Base-by-base conservation (phyloP, 257 asterid species). In the Thymus mandschuricus region DNA sequence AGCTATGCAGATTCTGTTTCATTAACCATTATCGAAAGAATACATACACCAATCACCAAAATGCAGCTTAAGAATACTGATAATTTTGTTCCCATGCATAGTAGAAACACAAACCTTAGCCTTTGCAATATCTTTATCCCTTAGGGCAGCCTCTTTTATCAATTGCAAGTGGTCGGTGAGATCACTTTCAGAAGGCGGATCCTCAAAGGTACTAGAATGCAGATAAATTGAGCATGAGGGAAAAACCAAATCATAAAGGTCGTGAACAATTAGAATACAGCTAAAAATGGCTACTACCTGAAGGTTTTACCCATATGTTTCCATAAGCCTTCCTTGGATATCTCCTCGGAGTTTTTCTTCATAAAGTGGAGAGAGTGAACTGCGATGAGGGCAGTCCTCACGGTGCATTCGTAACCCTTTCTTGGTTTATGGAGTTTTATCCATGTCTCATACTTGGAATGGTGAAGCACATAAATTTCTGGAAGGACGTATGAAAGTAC, bases 111-210 rank as follows among this genome's bases (percentile, higher is more conserved):
- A 31, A 76, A 85, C 92, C 96, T 90, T 72, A 49, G 87, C 75
- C 63, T 78, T 79, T 57, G 88, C 76, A 74, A 88, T 74, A 71
- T 82, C 89, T 68, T 75, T 78, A 73, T 85, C 95, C 83, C 86
- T 82, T 64, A 44, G 2, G 30, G 81, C 84, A 73, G 87, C 84
- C 76, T 82, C 87, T 46, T 41, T 69, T 52, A 90, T 76, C 75
- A 81, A 72, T 66, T 76, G 71, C 64, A 90, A 71, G 78, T 90
- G 92, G 71, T 81, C 78, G 60, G 74, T 58, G 4, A 90, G 89
- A 79, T 88, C 92, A 65, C 64, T 81, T 78, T 82, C 85, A 48
- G 79, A 83, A 66, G 92, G 92, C n/a, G 79, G 80, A 69, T 82
- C 82, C 74, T 85, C 89, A 40, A 68, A 83, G n/a, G 82, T 52